Conservation (phyloP, 2,329 filamentous ascomycete genomes). For the Alternaria sp. region DNA sequence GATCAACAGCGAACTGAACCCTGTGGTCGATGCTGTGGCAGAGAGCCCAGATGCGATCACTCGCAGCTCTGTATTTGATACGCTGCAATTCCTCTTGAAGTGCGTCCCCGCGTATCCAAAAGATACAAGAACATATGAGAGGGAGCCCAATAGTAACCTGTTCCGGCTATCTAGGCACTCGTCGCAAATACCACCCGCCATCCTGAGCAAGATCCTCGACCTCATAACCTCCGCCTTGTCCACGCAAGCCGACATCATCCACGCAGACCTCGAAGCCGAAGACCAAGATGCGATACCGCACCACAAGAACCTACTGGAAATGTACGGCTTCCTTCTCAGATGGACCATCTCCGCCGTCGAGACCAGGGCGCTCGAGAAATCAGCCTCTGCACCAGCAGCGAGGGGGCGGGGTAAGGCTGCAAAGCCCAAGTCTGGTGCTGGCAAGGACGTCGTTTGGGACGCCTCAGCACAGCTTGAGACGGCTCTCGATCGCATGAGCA, state of each 20-base stretch:
- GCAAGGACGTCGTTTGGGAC: slow-evolving; percentile 84
- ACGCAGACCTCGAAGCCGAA: slow-evolving; percentile 88
- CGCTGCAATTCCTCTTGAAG: slow-evolving; percentile 95
- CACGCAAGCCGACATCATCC: slow-evolving; percentile 83
- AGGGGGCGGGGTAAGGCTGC: slow-evolving; percentile 76
- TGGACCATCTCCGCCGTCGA: slow-evolving; percentile 97
- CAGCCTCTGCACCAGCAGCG: slow-evolving; percentile 73
- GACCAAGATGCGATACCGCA: slow-evolving; percentile 81
- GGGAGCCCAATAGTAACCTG: slow-evolving; percentile 67
- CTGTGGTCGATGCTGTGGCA: slow-evolving; percentile 89
- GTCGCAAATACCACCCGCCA: slow-evolving; percentile 77
- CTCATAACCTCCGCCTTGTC: slow-evolving; percentile 85
- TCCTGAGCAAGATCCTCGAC: slow-evolving; percentile 92
- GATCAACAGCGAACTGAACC: slow-evolving; percentile 86
- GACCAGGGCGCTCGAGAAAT: slow-evolving; percentile 90
- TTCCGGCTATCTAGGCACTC: slow-evolving; percentile 77
- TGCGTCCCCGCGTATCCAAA: slow-evolving; percentile 70
- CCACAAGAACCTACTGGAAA: slow-evolving; percentile 91
- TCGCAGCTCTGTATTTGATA: slow-evolving; percentile 83
- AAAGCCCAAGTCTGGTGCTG: slow-evolving; percentile 68
- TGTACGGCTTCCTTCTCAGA: slow-evolving; percentile 92
- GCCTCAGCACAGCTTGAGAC: slow-evolving; percentile 85
- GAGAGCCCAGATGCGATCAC: slow-evolving; percentile 90
- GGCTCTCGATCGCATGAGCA: slow-evolving; percentile 93
- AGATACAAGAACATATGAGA: slow-evolving; percentile 33